phyloP scores from a whole-genome alignment of 108 stramenopile genomes.

The Chaetoceros muelleri region DNA sequence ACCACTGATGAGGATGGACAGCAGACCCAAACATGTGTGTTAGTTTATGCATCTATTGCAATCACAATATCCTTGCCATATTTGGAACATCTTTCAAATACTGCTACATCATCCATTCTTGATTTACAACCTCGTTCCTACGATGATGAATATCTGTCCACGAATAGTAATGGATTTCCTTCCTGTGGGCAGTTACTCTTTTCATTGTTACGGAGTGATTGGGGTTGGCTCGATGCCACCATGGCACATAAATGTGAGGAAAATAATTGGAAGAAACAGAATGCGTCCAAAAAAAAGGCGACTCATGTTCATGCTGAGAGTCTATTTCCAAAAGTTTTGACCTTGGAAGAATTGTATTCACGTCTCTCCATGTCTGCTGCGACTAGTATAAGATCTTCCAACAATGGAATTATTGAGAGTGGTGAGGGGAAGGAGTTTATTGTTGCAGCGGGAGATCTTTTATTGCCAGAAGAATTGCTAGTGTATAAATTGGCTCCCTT shows the following conservation, averaged over 20 bases:
- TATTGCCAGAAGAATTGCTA: slow-evolving; percentile 45
- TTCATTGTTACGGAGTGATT: slow-evolving; percentile 53
- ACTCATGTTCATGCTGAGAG: background rate
- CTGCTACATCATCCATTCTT: background rate
- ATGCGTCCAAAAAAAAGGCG: background rate
- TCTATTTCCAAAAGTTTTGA: slow-evolving; percentile 46
- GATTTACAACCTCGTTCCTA: background rate
- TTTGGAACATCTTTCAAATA: background rate
- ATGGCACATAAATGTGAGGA: slow-evolving; percentile 9
- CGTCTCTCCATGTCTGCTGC: slow-evolving; percentile 31
- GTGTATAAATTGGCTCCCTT: slow-evolving; percentile 34
- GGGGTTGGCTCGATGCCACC: slow-evolving; percentile 28
- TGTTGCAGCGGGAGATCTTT: slow-evolving; percentile 2
- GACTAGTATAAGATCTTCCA: background rate
- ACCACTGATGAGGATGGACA: background rate
- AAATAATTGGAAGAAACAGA: background rate
- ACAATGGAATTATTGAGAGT: background rate
- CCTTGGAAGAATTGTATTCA: slow-evolving; percentile 45
- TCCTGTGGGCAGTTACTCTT: slow-evolving; percentile 38
- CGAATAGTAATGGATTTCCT: slow-evolving; percentile 18
- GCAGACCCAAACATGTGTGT: background rate
- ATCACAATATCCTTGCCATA: slow-evolving; percentile 40
- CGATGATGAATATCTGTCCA: slow-evolving; percentile 1
- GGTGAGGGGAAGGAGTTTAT: background rate
- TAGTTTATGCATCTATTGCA: slow-evolving; percentile 18